phyloP scores from a whole-genome alignment of 164 flowering plant species.

The Aristolochia contorta region DNA sequence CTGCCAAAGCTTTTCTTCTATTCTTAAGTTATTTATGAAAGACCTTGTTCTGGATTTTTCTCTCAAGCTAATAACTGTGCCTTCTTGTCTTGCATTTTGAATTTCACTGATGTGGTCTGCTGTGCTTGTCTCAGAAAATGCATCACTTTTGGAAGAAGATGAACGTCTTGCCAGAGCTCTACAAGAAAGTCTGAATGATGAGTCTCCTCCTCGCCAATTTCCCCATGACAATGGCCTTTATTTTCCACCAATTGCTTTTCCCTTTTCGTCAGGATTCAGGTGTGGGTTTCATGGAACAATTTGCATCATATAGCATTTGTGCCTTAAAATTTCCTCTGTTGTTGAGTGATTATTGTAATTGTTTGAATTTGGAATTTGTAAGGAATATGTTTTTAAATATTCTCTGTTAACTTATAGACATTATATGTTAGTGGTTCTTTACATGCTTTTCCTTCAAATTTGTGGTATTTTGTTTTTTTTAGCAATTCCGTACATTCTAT shows the following conservation, averaged over 20 bases:
- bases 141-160: constrained; percentile 63
- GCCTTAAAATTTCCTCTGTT: too few relatives aligned
- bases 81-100: background rate
- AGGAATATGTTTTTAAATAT: too few relatives aligned
- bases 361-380: too few relatives aligned
- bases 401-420: too few relatives aligned
- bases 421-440: too few relatives aligned
- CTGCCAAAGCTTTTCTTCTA: background rate
- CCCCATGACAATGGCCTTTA: constrained; percentile 24
- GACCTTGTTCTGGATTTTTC: background rate
- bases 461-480: too few relatives aligned
- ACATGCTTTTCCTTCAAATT: too few relatives aligned
- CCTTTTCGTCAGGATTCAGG: constrained; percentile 60
- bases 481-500: too few relatives aligned
- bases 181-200: constrained; percentile 65
- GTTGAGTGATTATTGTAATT: too few relatives aligned
- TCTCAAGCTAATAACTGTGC: background rate
- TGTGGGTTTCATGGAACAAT: constrained; percentile 12
- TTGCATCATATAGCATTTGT: too few relatives aligned
- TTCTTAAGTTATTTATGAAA: too few relatives aligned
- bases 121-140: constrained; percentile 22
- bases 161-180: constrained; percentile 81
- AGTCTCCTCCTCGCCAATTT: constrained; percentile 33
- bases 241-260: constrained; percentile 41
- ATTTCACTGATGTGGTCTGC: background rate